Evolutionary conservation across 1,284 basidiomycete species (phyloP).

Genomic region (Rhodofomes roseus): DNA sequence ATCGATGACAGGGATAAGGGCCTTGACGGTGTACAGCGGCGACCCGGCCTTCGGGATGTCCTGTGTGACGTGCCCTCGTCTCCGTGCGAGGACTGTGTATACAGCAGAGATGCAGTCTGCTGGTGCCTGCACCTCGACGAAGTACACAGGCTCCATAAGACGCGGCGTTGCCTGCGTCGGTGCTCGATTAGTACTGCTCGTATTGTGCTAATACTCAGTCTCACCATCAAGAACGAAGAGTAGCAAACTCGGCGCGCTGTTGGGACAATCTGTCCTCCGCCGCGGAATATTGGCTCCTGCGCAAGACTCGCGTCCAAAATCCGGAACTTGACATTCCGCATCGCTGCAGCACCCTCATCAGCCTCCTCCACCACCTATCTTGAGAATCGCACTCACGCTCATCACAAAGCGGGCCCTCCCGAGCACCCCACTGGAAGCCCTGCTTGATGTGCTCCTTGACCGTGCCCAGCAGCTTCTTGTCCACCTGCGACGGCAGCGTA

Average conservation of each 20-base stretch:
- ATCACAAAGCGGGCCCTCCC: conserved; percentile 96
- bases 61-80: conserved; percentile 96
- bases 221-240: conserved; percentile 96
- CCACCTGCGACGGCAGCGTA: conserved; percentile 92
- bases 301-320: conserved; percentile 90
- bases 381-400: conserved; percentile 72
- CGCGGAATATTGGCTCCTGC: conserved; percentile 94
- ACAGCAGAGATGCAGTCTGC: conserved; percentile 98
- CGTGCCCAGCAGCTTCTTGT: conserved; percentile 87
- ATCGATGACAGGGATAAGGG: conserved; percentile 96
- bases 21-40: conserved; percentile 96
- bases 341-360: conserved; percentile 52
- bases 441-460: conserved; percentile 97
- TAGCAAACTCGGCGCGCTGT: conserved; percentile 92
- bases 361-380: conserved; percentile 4
- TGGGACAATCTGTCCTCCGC: conserved; percentile 38
- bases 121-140: conserved; percentile 96
- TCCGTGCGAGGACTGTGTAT: conserved; percentile 94
- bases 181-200: conserved; percentile 3
- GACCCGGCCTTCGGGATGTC: conserved; percentile 98
- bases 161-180: conserved; percentile 78
- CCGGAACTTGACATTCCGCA: conserved; percentile 98
- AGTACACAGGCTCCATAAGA: conserved; percentile 96
- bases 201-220: conserved; percentile 11
- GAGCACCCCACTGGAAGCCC: conserved; percentile 98